Evolutionary conservation across 2,329 filamentous ascomycete species (phyloP).

Genomic region (Talaromyces atroroseus): DNA sequence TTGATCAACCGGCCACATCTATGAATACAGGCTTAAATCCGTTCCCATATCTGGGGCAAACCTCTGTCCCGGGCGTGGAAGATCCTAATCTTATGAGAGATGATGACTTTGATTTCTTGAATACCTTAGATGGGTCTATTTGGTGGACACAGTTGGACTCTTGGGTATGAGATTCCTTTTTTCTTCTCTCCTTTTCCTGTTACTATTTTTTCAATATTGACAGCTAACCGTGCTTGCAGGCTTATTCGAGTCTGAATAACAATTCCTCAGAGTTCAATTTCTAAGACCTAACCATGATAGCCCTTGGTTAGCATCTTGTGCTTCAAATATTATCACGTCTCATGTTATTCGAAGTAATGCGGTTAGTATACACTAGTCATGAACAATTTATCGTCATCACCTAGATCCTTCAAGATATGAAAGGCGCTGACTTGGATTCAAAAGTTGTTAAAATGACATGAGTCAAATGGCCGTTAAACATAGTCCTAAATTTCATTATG

Average conservation of each 20-base stretch:
- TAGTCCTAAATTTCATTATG: not conserved
- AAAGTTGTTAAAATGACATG: not conserved
- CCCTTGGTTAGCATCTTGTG: not conserved
- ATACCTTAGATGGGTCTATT: conserved; percentile 32
- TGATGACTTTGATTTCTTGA: conserved; percentile 24
- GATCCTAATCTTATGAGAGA: conserved; percentile 19
- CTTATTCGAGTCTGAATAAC: conserved; percentile 29
- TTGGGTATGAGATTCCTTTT: conserved; percentile 25
- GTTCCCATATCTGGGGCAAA: conserved; percentile 14
- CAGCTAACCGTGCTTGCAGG: conserved; percentile 20
- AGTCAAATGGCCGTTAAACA: not conserved
- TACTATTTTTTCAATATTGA: not conserved
- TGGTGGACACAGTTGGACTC: conserved; percentile 37
- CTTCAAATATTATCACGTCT: not conserved
- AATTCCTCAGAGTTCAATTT: conserved; percentile 25
- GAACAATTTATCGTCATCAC: not conserved
- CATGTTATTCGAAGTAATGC: too few relatives aligned
- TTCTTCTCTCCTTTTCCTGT: not conserved
- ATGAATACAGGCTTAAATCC: not conserved
- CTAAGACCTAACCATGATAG: conserved; percentile 4
- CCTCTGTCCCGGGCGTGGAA: conserved; percentile 20
- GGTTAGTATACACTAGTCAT: not conserved
- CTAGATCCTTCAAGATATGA: not conserved
- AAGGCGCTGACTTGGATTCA: not conserved
- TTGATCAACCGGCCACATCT: not conserved